These are phyloP conservation scores for Asterochloris erici DNA, from an alignment of 139 green algal genomes.

Conservation along the genomic window DNA sequence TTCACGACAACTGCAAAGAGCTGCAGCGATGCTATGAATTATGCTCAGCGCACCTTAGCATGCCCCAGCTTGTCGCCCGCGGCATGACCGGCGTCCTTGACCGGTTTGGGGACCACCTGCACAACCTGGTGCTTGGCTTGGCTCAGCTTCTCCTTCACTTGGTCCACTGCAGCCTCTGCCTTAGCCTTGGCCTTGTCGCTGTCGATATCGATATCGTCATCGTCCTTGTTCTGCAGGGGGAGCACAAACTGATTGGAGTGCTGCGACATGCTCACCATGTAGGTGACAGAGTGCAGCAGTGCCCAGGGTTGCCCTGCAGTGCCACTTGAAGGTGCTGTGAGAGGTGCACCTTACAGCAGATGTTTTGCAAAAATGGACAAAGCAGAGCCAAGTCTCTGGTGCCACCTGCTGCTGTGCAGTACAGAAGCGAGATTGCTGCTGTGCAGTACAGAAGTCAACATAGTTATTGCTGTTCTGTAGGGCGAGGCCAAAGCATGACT, in stretches of 20 bases:
- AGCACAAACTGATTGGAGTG: background rate
- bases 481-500: too few species aligned
- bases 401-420: too few species aligned
- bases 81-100: constrained; percentile 7
- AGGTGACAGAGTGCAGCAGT: background rate
- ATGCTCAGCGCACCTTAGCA: background rate
- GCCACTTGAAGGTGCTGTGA: background rate
- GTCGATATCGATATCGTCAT: constrained; percentile 11
- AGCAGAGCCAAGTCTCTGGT: background rate
- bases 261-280: background rate
- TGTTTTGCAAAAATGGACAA: background rate
- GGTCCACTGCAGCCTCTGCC: too few species aligned
- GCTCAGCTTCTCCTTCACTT: too few species aligned
- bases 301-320: background rate
- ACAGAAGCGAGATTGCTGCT: too few species aligned
- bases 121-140: constrained; percentile 10
- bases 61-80: constrained; percentile 1
- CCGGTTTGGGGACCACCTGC: constrained; percentile 4
- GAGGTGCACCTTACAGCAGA: background rate
- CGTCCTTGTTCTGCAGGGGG: background rate
- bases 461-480: too few species aligned
- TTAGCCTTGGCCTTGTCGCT: constrained; percentile 3
- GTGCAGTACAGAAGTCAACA: too few species aligned
- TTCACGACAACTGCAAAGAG: background rate
- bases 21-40: background rate